Conservation (phyloP, 257 asterid species). For the Scutellaria baicalensis region DNA sequence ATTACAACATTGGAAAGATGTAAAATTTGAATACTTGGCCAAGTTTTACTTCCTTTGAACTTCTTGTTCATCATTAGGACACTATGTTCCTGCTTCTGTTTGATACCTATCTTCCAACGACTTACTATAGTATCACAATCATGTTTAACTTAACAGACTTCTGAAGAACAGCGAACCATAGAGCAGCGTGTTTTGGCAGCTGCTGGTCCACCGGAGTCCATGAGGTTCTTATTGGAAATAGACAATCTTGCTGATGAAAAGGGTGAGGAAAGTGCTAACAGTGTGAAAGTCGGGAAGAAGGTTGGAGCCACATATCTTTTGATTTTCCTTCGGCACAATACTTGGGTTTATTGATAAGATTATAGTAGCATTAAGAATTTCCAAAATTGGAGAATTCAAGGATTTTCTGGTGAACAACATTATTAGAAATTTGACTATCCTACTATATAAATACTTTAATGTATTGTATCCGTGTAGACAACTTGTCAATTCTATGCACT, state of each 20-base stretch:
- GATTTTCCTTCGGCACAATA: not conserved
- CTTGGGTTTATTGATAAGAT: not conserved
- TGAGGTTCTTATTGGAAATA: slow-evolving; percentile 63
- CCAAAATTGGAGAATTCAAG: too few relatives aligned
- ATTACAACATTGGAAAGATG: not conserved
- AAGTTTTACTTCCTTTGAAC: not conserved
- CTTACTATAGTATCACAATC: not conserved
- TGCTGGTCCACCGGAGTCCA: slow-evolving; percentile 76
- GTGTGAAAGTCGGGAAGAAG: slow-evolving; percentile 46
- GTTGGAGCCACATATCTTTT: slow-evolving; percentile 29
- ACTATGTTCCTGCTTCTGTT: not conserved
- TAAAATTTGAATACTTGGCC: not conserved
- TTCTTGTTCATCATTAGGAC: not conserved
- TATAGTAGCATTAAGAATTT: too few relatives aligned
- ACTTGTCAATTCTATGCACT: too few relatives aligned
- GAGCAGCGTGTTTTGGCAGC: slow-evolving; percentile 73
- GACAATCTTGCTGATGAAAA: slow-evolving; percentile 30
- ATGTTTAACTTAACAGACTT: slow-evolving; percentile 26
- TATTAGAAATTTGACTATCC: too few relatives aligned
- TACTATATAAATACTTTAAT: too few relatives aligned
- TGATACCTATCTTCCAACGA: not conserved
- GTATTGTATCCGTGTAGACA: too few relatives aligned
- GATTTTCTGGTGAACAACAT: too few relatives aligned
- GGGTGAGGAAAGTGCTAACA: slow-evolving; percentile 24
- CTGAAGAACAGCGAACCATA: slow-evolving; percentile 21